phyloP scores from a whole-genome alignment of 352 stramenopile genomes.

The Pythium dissotocum region DNA sequence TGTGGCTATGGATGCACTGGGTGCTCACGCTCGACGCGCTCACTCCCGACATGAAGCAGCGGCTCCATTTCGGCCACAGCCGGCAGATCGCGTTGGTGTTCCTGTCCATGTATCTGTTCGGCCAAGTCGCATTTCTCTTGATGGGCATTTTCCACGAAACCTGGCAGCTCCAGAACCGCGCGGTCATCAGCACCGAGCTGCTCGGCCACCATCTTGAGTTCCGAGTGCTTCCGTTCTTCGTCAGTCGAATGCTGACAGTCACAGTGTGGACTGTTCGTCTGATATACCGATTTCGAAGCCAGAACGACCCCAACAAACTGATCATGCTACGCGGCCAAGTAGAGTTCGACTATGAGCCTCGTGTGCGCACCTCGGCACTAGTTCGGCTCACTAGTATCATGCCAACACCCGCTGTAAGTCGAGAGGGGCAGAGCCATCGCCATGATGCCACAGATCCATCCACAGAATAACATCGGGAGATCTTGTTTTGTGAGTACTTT shows the following conservation, averaged over 20 bases:
- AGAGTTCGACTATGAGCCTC: conserved; percentile 20
- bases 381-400: neutral
- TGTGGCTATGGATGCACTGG: neutral
- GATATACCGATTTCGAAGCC: conserved; percentile 15
- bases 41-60: conserved; percentile 7
- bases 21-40: neutral
- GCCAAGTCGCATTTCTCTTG: neutral
- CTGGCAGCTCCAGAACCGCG: neutral
- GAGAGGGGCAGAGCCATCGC: neutral
- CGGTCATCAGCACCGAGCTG: neutral
- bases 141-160: neutral
- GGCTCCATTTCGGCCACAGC: neutral
- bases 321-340: conserved; percentile 27
- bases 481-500: neutral
- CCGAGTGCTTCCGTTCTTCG: conserved; percentile 22
- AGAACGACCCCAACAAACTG: conserved; percentile 6
- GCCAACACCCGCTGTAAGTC: neutral
- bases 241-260: conserved; percentile 20
- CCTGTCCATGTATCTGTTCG: conserved; percentile 5
- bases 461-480: neutral
- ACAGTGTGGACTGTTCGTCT: conserved; percentile 25
- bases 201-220: conserved; percentile 12
- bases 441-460: neutral
- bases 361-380: too few species aligned
- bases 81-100: neutral